Evolutionary conservation across 768 basidiomycete species (phyloP).

Genomic region (Amanita pseudoporphyria): DNA sequence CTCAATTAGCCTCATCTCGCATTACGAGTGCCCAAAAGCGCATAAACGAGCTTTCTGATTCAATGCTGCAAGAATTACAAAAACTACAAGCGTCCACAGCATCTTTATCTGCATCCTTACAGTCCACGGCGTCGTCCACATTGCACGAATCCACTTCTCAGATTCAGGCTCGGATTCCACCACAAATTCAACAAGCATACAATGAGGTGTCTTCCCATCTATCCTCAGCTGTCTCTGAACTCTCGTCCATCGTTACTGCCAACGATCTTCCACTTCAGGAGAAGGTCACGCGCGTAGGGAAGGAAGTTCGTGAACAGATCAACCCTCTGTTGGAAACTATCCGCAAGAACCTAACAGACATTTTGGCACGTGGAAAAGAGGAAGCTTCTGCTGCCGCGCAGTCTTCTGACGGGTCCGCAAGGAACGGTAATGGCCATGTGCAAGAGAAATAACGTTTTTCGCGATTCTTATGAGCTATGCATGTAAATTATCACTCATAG

Average conservation of each 20-base stretch:
- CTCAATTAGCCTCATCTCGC: conserved; percentile 47
- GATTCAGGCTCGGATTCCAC: conserved; percentile 38
- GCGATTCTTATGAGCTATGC: neutral
- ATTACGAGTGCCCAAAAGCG: conserved; percentile 43
- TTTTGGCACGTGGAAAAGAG: conserved; percentile 21
- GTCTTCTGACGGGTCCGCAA: conserved; percentile 9
- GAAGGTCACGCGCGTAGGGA: conserved; percentile 45
- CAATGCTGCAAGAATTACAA: conserved; percentile 57
- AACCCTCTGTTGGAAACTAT: conserved; percentile 50
- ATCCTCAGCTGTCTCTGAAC: conserved; percentile 38
- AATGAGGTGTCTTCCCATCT: conserved; percentile 38
- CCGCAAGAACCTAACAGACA: conserved; percentile 29
- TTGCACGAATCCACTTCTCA: conserved; percentile 27
- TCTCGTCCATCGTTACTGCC: conserved; percentile 40
- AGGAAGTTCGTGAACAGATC: conserved; percentile 52
- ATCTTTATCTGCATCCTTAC: conserved; percentile 35
- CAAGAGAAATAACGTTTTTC: neutral
- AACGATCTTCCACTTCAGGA: conserved; percentile 52
- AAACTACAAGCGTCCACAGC: conserved; percentile 54
- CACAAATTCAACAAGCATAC: conserved; percentile 50
- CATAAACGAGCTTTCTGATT: conserved; percentile 52
- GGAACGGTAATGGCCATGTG: neutral
- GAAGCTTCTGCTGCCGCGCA: conserved; percentile 8
- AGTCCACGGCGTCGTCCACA: conserved; percentile 18
- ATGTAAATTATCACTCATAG: conserved; percentile 3